Percentiles rank a stretch among this genome's conserved stretches.
Evolutionary conservation across 2,329 filamentous ascomycete species (phyloP).

Genomic region (Aspergillus pseudoviridinutans): DNA sequence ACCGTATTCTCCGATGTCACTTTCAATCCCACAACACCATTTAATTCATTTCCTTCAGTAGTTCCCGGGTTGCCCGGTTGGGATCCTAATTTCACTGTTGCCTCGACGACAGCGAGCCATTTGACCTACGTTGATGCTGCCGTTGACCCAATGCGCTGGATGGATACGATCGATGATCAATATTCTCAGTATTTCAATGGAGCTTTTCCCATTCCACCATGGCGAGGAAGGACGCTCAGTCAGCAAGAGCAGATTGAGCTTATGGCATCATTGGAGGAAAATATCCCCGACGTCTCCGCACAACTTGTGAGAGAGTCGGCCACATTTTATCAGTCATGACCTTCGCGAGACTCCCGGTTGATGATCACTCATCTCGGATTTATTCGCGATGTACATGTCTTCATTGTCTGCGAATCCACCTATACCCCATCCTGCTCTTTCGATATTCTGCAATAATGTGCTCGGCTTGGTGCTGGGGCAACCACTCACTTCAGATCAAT

Average conservation of each 20-base stretch:
- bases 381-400: background rate
- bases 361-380: background rate
- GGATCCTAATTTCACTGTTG: slow-evolving; percentile 38
- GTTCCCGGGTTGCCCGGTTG: slow-evolving; percentile 39
- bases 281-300: slow-evolving; percentile 47
- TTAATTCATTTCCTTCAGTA: slow-evolving; percentile 39
- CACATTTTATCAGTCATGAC: slow-evolving; percentile 39
- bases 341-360: background rate
- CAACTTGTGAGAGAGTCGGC: slow-evolving; percentile 38
- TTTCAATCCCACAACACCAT: slow-evolving; percentile 37
- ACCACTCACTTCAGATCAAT: background rate
- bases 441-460: background rate
- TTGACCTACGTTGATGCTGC: slow-evolving; percentile 32
- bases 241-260: slow-evolving; percentile 79
- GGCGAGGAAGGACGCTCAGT: slow-evolving; percentile 64
- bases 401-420: background rate
- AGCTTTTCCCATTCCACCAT: slow-evolving; percentile 42
- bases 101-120: slow-evolving; percentile 34
- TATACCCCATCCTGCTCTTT: background rate
- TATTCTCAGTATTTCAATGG: slow-evolving; percentile 47
- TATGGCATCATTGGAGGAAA: slow-evolving; percentile 69
- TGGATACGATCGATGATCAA: slow-evolving; percentile 42
- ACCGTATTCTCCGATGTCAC: slow-evolving; percentile 22
- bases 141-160: slow-evolving; percentile 41
- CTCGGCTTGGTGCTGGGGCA: background rate